Conservation (phyloP, 306 rosid species). For the Abrus precatorius region DNA sequence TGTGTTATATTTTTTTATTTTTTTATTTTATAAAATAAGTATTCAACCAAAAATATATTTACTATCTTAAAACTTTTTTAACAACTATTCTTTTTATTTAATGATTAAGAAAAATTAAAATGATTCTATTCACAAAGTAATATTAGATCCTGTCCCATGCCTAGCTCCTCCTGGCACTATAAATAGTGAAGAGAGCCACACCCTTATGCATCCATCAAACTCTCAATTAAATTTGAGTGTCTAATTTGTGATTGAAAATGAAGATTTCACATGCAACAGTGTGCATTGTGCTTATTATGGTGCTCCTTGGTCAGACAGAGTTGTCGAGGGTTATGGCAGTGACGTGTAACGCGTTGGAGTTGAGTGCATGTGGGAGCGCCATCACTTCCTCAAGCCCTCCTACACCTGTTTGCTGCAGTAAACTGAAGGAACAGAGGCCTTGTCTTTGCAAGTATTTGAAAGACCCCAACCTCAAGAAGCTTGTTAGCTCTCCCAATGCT, state of each 20-base stretch:
- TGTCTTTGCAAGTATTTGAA: conserved; percentile 69
- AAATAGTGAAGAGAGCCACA: conserved; percentile 42
- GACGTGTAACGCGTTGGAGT: conserved; percentile 58
- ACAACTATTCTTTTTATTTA: too few species aligned
- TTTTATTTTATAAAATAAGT: too few species aligned
- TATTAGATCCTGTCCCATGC: not conserved
- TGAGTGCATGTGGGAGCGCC: conserved; percentile 59
- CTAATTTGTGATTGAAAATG: conserved; percentile 38
- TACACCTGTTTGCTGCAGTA: conserved; percentile 56
- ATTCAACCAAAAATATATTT: too few species aligned
- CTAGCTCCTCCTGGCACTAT: conserved; percentile 40
- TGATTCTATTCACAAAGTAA: not conserved
- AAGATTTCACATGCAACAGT: conserved; percentile 39
- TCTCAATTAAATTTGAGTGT: not conserved
- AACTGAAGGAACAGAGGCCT: conserved; percentile 63
- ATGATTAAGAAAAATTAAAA: too few species aligned
- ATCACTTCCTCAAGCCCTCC: conserved; percentile 55
- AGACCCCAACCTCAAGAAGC: conserved; percentile 63
- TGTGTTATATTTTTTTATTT: too few species aligned
- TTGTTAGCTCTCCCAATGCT: conserved; percentile 69
- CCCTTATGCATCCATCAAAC: conserved; percentile 12
- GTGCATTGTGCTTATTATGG: conserved; percentile 37
- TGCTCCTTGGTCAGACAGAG: conserved; percentile 36
- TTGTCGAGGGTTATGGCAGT: conserved; percentile 45
- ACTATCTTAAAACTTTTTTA: too few species aligned